Conservation (phyloP, 2,329 filamentous ascomycete species). For the Neonectria hederae region DNA sequence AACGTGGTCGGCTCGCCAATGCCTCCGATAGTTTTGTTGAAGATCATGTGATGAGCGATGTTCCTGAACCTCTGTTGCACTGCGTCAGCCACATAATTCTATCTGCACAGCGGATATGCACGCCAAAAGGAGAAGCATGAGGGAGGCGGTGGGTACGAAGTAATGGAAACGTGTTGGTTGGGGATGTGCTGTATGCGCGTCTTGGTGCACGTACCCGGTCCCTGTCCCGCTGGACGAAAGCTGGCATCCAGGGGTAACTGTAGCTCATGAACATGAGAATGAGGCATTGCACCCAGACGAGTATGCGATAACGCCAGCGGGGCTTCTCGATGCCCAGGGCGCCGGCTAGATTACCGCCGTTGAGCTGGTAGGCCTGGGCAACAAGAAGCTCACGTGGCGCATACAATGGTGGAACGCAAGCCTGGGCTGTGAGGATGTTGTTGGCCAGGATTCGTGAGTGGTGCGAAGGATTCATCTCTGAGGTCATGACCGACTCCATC, state of each 20-base stretch:
- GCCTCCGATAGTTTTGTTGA: conserved; percentile 68
- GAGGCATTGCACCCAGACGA: conserved; percentile 73
- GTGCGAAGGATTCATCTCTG: conserved; percentile 72
- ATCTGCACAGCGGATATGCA: conserved; percentile 1
- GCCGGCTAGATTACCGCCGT: conserved; percentile 70
- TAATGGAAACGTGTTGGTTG: conserved; percentile 3
- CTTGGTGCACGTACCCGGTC: conserved; percentile 39
- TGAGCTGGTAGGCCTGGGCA: conserved; percentile 75
- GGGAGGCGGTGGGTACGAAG: background rate
- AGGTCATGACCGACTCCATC: conserved; percentile 73
- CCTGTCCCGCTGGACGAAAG: conserved; percentile 49
- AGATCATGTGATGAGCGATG: conserved; percentile 59
- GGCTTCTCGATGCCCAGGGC: conserved; percentile 67
- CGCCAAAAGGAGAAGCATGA: background rate
- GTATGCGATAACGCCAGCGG: conserved; percentile 63
- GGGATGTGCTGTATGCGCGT: background rate
- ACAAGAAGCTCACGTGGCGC: conserved; percentile 73
- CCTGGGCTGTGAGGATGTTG: conserved; percentile 78
- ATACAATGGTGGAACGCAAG: conserved; percentile 71
- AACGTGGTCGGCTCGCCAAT: conserved; percentile 72
- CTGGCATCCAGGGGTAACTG: conserved; percentile 49
- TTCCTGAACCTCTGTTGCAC: conserved; percentile 39
- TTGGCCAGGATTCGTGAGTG: conserved; percentile 73
- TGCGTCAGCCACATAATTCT: conserved; percentile 21
- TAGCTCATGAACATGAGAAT: conserved; percentile 69